Evolutionary conservation across 2,329 filamentous ascomycete genomes (phyloP), one percentile per base, ranked within the genome.

Genomic region (Magnaporthales sp.): DNA sequence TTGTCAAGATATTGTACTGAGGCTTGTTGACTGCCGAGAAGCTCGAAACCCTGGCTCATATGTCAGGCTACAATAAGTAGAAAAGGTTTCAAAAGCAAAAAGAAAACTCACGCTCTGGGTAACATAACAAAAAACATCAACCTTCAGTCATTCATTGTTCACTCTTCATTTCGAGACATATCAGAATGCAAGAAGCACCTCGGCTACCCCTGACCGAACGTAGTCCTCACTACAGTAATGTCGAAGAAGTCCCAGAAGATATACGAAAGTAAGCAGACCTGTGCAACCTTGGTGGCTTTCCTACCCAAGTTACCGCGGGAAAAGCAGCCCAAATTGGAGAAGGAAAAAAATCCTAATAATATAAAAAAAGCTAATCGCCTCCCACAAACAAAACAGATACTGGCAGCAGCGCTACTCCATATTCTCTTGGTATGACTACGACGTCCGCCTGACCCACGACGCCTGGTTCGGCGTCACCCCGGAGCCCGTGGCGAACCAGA

Each of bases 381-480:
- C 30, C 19, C 7, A 46, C 32, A 51, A 68, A 70, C 31, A 24
- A 56, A 29, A 38, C 62, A 96, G 93, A 76, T 99, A 99, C 78
- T 99, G 92, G 86, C 84, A 89, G 19, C 93, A 98, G 74, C 87
- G 95, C 68, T 89, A 95, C 76, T 89, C 88, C 65, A 91, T 99
- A 70, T 99, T 96, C 78, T 89, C 89, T 19, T 85, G 84, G 72
- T 99, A 97, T 75, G 90, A 97, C 75, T 85, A 93, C 67, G 94
- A 93, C 66, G 85, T 99, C 70, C 90, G 88, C 81, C 87, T 99
- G 83, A 99, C 96, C 0, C 89, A 96, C 75, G 90, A 94, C 78
- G 91, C 93, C 66, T 99, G 95, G 95, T 99, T 95, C 76, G 95
- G 93, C 66, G 93, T 98, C 8, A 99, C 96, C 0, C 93, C 95